A percentile compares a stretch with the other conserved stretches of the same genome.
phyloP scores from a whole-genome alignment of 176 grass and related monocot genomes.

The Carex littledalei region DNA sequence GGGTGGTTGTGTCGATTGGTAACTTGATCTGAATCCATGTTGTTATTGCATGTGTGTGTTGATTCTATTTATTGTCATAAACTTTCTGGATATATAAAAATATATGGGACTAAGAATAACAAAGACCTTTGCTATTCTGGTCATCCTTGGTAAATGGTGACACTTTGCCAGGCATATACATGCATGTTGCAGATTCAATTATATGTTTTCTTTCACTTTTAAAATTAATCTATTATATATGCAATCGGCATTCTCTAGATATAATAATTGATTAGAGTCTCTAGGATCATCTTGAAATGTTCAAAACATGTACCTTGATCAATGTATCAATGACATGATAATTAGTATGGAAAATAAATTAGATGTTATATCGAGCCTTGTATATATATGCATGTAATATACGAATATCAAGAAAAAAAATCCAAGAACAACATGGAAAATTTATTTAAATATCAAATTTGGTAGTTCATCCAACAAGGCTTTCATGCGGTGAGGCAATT shows the following conservation, averaged over 20 bases:
- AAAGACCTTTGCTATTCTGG: not conserved
- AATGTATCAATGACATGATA: not conserved
- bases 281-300: not conserved
- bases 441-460: not conserved
- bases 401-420: not conserved
- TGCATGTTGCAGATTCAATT: not conserved
- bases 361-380: not conserved
- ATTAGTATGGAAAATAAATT: not conserved
- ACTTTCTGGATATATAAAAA: not conserved
- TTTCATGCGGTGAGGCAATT: not conserved
- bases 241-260: not conserved
- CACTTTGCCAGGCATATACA: not conserved
- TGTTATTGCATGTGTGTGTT: not conserved
- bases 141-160: not conserved
- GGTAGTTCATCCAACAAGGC: not conserved
- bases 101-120: not conserved
- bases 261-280: not conserved
- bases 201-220: not conserved
- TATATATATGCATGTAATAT: not conserved
- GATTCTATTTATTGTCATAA: not conserved
- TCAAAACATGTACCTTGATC: not conserved
- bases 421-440: not conserved
- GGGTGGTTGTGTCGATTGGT: not conserved
- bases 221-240: not conserved
- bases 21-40: not conserved